phyloP scores from a whole-genome alignment of 1,139 yeast species.

The Saccharomyces hybrid region DNA sequence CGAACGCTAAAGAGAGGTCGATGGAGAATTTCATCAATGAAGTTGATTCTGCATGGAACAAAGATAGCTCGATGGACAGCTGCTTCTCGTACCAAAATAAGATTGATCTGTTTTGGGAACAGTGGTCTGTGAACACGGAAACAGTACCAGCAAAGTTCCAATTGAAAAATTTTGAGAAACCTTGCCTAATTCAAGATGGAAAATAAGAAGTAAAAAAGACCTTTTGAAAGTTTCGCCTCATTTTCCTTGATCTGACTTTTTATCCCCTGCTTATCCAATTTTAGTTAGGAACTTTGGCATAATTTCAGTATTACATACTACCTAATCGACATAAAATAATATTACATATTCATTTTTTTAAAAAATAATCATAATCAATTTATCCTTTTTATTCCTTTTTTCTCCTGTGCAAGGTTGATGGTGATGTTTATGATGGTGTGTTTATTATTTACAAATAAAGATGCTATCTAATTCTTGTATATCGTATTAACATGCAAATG shows the following conservation, averaged over 20 bases:
- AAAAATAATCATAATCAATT: too few relatives aligned
- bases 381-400: too few relatives aligned
- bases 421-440: background rate
- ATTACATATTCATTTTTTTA: too few relatives aligned
- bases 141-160: background rate
- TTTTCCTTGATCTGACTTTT: background rate
- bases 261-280: background rate
- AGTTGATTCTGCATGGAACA: slow-evolving; percentile 3
- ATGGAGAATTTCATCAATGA: slow-evolving; percentile 9
- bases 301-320: background rate
- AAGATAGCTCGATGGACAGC: slow-evolving; percentile 1
- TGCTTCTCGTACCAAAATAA: slow-evolving; percentile 2
- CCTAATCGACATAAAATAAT: too few relatives aligned
- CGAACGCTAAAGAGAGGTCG: slow-evolving; percentile 15
- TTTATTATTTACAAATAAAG: background rate
- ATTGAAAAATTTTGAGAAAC: background rate
- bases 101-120: background rate
- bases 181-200: background rate
- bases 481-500: slow-evolving; percentile 12
- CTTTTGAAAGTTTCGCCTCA: background rate
- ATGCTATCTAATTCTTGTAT: background rate
- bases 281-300: background rate
- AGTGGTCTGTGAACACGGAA: background rate
- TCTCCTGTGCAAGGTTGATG: too few relatives aligned
- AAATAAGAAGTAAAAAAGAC: background rate